Conservation (phyloP, 2,329 filamentous ascomycete species). For the Penicillium sp. region DNA sequence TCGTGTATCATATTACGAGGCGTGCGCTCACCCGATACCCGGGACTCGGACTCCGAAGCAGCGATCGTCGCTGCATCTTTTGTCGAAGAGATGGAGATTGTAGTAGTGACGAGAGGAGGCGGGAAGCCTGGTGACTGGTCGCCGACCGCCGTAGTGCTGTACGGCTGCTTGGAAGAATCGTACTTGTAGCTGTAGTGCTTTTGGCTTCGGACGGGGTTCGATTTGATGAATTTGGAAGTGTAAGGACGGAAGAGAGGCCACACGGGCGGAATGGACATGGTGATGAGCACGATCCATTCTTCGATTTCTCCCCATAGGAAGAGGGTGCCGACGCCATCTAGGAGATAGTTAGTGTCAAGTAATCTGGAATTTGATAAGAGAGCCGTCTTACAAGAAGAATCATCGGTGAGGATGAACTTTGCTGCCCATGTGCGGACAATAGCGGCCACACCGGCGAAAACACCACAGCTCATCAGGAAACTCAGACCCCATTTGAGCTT, state of each 20-base stretch:
- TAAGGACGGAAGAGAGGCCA: conserved; percentile 23
- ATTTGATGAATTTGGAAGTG: conserved; percentile 18
- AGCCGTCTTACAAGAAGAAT: conserved; percentile 16
- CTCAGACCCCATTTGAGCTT: conserved; percentile 23
- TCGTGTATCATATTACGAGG: conserved; percentile 1
- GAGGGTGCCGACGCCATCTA: conserved; percentile 18
- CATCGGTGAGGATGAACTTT: conserved; percentile 15
- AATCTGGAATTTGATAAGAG: neutral
- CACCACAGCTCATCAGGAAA: conserved; percentile 23
- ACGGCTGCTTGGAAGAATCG: conserved; percentile 5
- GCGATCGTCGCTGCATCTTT: conserved; percentile 4
- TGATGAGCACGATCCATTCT: conserved; percentile 23
- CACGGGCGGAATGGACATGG: conserved; percentile 23
- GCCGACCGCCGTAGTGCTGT: conserved; percentile 5
- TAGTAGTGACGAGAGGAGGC: conserved; percentile 15
- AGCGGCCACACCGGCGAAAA: conserved; percentile 20
- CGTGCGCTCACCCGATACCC: conserved; percentile 5
- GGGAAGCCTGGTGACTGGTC: conserved; percentile 14
- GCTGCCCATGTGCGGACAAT: conserved; percentile 22
- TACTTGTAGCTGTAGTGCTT: conserved; percentile 1
- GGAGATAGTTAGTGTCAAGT: neutral
- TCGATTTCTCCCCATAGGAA: conserved; percentile 23
- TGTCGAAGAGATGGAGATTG: conserved; percentile 13
- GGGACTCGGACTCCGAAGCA: conserved; percentile 7
- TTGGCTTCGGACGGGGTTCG: conserved; percentile 7